A percentile compares a stretch with the other conserved stretches of the same genome.
Conservation (phyloP, 306 rosid genomes). For the Quercus suber region DNA sequence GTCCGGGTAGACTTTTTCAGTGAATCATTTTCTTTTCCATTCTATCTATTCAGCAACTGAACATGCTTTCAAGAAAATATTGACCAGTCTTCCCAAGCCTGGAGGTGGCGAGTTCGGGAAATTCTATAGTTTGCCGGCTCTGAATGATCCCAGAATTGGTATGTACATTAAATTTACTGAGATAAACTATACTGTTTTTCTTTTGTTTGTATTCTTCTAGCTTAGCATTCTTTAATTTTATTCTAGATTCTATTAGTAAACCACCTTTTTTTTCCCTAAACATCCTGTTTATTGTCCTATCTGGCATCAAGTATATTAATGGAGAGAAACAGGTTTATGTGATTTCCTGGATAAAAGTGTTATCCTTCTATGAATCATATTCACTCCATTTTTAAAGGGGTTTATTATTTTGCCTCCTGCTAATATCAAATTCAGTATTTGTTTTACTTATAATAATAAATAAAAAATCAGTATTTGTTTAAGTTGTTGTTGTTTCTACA, state of each 20-base stretch:
- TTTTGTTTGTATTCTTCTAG: not conserved
- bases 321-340: not conserved
- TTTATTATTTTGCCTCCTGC: not conserved
- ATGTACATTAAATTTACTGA: not conserved
- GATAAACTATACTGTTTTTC: not conserved
- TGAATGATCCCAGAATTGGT: conserved; percentile 30
- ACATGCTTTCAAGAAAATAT: conserved; percentile 18
- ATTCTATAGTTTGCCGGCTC: conserved; percentile 21
- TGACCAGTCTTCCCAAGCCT: conserved; percentile 26
- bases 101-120: conserved; percentile 28
- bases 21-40: not conserved
- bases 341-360: not conserved
- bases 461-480: not conserved
- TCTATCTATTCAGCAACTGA: conserved; percentile 17
- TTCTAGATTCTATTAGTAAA: not conserved
- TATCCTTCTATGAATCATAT: not conserved
- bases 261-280: not conserved
- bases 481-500: not conserved
- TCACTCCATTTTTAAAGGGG: not conserved
- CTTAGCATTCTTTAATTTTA: not conserved
- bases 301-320: not conserved
- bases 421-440: too few relatives aligned
- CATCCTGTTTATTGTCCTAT: not conserved
- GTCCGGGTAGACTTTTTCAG: not conserved
- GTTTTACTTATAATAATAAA: too few relatives aligned